Base-by-base conservation (phyloP, 2,329 filamentous ascomycete species). In the Sarocladium strictum region DNA sequence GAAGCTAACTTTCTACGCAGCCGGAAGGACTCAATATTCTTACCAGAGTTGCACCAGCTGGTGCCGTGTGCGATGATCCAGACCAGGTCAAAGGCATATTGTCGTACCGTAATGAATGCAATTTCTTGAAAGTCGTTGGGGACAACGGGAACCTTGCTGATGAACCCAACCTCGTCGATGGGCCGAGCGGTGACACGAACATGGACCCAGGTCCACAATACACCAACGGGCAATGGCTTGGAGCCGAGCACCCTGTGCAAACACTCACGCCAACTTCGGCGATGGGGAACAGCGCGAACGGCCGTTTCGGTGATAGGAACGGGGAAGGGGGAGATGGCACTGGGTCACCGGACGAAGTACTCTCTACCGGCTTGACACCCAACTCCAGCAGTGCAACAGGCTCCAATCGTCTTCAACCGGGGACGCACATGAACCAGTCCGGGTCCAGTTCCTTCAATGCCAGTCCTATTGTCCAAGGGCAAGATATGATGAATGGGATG, bases 281-380 rank as follows among this genome's bases (percentile, higher is more conserved):
- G 23, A 62, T 71, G 41, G 69, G 65, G 49, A 69, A 72, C n/a
- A 71, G 63, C 56, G 64, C 58, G 35, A 57, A 64, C 17, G 54
- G 51, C 10, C 19, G 53, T 10, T 41, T 40, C 17, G 27, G 37
- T 15, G 45, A 23, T 10, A 66, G 65, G 40, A 71, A 67, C 53
- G 76, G 74, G n/a, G 67, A 70, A 15, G 69, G 68, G 21, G 76
- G 75, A 53, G 76, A 78, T 40, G 63, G 75, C 54, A 77, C 75
- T 1, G 70, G 68, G 3, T 81, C 79, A 0, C 73, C 78, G 2
- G 78, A 79, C 17, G 72, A 71, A 21, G 72, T 71, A 6, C 69
- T 69, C 49, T 83, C 80, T 2, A 80, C 74, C 57, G 70, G 77
- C n/a, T 79, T 76, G 21, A 85, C 82, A 11, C 82, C 82, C 2